Base-by-base conservation (phyloP, 306 rosid species). In the Castanopsis chinensis region DNA sequence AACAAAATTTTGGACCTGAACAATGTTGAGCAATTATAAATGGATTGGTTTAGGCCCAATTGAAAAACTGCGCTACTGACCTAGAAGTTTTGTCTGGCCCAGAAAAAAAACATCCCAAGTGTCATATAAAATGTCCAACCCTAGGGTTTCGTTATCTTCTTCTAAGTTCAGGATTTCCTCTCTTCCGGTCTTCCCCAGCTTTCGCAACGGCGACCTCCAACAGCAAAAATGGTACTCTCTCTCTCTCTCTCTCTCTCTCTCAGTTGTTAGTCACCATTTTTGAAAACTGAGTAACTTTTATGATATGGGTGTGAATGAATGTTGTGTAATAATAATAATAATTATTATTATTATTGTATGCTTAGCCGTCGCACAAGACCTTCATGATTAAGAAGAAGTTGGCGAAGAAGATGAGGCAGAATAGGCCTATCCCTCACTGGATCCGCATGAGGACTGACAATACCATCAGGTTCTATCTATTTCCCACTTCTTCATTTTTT, bases 321-420 rank as follows among this genome's bases (percentile, higher is more conserved):
- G 0, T 23, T 21, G 43, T 37, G 43, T 37, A 0, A 6, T 37
- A 37, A n/a, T n/a, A n/a, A n/a, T n/a, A n/a, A n/a, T n/a, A n/a
- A n/a, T n/a, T n/a, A 37, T 37, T 37, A 37, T 7, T 37, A 37
- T 37, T 37, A 37, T 37, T 37, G 43, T 1, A 2, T 28, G 60
- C 49, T 27, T 83, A 92, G 98, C 98, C 97, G 77, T 93, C 98
- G 2, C 98, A 93, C 91, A 93, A 93, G 88, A 90, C 92, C 32
- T 92, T 93, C 87, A 79, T 69, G 21, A 92, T 93, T 84, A 93
- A 93, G 92, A 93, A 93, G 93, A 93, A 93, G 82, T 75, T 93
- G 57, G 97, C 90, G 61, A 93, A 93, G 93, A 93, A 93, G 97
- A 93, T 90, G 97, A 89, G 98, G 81, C 97, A 92, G 88, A 93